These are phyloP conservation scores for Scheffersomyces amazonensis DNA, from an alignment of 805 yeast genomes.

Conservation along the genomic window DNA sequence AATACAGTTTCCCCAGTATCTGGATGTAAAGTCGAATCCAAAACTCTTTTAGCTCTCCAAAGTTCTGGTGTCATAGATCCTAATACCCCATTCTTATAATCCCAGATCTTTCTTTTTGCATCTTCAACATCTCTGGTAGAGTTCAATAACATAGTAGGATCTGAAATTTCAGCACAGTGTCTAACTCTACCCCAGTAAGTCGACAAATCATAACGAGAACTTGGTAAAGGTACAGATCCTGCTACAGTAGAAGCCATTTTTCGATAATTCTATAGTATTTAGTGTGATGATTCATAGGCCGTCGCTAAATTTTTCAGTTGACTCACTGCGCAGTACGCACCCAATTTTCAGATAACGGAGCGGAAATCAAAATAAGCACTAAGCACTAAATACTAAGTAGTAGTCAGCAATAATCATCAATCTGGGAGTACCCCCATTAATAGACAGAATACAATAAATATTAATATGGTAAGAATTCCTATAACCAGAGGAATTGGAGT, in stretches of 20 bases:
- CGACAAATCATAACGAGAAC: constrained; percentile 71
- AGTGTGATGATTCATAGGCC: no score
- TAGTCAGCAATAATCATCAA: no score
- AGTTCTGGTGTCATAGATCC: constrained; percentile 70
- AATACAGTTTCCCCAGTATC: constrained; percentile 93
- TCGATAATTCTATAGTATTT: no score
- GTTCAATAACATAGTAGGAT: constrained; percentile 84
- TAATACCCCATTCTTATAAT: constrained; percentile 67
- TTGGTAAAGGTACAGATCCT: constrained; percentile 78
- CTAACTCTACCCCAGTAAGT: constrained; percentile 93
- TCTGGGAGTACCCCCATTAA: no score
- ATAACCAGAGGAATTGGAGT: constrained; percentile 49
- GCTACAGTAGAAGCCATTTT: constrained; percentile 87
- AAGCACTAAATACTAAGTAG: no score
- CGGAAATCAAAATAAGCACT: no score
- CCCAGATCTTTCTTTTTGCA: constrained; percentile 66
- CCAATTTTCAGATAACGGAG: no score
- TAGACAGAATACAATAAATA: no score
- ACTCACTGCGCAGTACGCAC: no score
- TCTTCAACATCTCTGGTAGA: constrained; percentile 57
- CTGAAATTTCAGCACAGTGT: constrained; percentile 91
- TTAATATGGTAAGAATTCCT: not conserved
- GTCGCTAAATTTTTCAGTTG: no score
- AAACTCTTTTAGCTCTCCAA: constrained; percentile 83
- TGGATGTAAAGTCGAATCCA: constrained; percentile 94